These are phyloP conservation scores for Boletales sp. DNA, from an alignment of 768 basidiomycete genomes.

Conservation along the genomic window DNA sequence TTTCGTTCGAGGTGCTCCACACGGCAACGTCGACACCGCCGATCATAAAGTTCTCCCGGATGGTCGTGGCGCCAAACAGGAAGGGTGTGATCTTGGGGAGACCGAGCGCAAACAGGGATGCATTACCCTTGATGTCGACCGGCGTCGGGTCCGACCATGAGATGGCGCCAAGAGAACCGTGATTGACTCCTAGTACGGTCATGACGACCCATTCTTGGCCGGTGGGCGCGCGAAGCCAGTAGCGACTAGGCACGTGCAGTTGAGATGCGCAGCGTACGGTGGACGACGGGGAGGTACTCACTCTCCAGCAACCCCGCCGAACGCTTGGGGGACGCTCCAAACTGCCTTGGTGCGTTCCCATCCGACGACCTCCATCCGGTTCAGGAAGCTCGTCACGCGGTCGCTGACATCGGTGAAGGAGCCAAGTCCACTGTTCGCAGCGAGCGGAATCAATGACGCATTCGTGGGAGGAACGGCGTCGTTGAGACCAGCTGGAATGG, in stretches of 20 bases:
- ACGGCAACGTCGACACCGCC: conserved; percentile 47
- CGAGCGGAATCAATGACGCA: conserved; percentile 12
- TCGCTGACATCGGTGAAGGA: conserved; percentile 62
- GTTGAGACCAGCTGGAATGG: conserved; percentile 39
- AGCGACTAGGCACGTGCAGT: conserved; percentile 32
- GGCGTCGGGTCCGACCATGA: conserved; percentile 54
- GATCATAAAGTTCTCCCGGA: conserved; percentile 38
- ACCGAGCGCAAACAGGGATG: conserved; percentile 45
- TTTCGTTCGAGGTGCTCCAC: conserved; percentile 44
- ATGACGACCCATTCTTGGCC: conserved; percentile 66
- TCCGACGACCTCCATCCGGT: conserved; percentile 54
- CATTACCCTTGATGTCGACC: conserved; percentile 49
- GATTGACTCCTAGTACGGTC: conserved; percentile 65
- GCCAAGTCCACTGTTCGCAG: conserved; percentile 22
- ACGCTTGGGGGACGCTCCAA: conserved; percentile 80
- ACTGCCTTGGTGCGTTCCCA: conserved; percentile 66
- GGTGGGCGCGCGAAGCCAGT: conserved; percentile 60
- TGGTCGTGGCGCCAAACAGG: conserved; percentile 40
- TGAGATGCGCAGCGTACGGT: neutral
- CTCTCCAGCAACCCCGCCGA: conserved; percentile 44
- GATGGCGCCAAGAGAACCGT: conserved; percentile 55
- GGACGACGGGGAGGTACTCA: conserved; percentile 19
- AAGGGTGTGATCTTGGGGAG: conserved; percentile 46
- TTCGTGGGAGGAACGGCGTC: conserved; percentile 23
- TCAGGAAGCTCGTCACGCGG: conserved; percentile 61